These are phyloP conservation scores for Musa schizocarpa DNA, from an alignment of 176 grass and related monocot genomes.

Conservation along the genomic window DNA sequence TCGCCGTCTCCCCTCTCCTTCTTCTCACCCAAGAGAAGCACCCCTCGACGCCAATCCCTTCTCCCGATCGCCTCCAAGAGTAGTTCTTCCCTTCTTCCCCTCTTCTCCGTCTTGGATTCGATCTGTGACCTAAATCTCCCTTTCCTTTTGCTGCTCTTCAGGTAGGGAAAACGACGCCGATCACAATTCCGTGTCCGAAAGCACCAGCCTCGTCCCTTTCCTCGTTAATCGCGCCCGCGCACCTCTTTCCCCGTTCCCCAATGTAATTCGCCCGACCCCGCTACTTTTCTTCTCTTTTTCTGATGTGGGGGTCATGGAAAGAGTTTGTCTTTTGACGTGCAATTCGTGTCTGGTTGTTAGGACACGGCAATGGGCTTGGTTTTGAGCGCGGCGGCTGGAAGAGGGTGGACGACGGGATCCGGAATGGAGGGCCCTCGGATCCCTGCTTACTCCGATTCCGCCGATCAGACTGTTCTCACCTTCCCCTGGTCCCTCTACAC, in stretches of 20 bases:
- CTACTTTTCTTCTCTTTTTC: not conserved
- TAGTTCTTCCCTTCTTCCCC: not conserved
- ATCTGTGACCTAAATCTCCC: not conserved
- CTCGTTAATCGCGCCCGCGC: constrained; percentile 12
- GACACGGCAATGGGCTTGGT: constrained; percentile 87
- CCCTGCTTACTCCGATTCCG: constrained; percentile 28
- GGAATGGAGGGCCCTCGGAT: constrained; percentile 80
- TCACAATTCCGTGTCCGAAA: constrained; percentile 17
- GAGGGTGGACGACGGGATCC: constrained; percentile 95
- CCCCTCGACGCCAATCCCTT: constrained; percentile 28
- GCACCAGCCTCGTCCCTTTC: constrained; percentile 37
- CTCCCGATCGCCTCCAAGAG: constrained; percentile 55
- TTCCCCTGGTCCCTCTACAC: constrained; percentile 97
- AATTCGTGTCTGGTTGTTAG: constrained; percentile 25
- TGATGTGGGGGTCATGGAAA: not conserved
- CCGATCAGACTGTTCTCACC: constrained; percentile 35
- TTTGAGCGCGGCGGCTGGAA: constrained; percentile 59
- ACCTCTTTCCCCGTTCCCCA: constrained; percentile 54
- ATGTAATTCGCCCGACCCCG: constrained; percentile 27
- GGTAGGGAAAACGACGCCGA: constrained; percentile 7
- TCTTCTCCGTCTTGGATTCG: not conserved
- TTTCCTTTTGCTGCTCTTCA: not conserved
- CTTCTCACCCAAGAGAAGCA: constrained; percentile 15
- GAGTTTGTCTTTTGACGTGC: not conserved
- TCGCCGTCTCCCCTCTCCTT: constrained; percentile 31